phyloP scores from a whole-genome alignment of 2,329 filamentous ascomycete genomes.

The Fusarium incarnatum region DNA sequence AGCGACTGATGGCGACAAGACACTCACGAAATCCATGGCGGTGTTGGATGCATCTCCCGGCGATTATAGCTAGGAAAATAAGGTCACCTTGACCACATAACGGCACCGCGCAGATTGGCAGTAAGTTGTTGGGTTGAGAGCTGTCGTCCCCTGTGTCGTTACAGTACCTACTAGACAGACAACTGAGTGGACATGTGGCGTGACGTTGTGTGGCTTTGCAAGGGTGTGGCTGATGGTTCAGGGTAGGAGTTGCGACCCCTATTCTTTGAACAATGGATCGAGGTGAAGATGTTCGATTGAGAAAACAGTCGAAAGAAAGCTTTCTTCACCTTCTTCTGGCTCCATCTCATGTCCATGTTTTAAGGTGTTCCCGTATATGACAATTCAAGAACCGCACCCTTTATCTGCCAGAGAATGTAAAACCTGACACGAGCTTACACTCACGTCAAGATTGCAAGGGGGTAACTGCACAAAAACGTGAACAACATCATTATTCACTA shows the following conservation, averaged over 20 bases:
- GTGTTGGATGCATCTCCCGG: conserved; percentile 60
- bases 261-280: not conserved
- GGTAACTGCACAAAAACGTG: rapidly evolving
- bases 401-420: not conserved
- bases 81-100: conserved; percentile 38
- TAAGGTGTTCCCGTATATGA: not conserved
- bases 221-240: conserved; percentile 23
- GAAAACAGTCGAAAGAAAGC: not conserved
- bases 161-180: not conserved
- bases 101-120: conserved; percentile 30
- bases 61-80: conserved; percentile 24
- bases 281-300: not conserved
- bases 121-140: conserved; percentile 40
- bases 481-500: not conserved
- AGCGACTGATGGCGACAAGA: not conserved
- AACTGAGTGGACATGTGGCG: conserved; percentile 25
- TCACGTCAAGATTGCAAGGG: too few relatives aligned
- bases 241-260: conserved; percentile 24
- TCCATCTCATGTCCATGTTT: rapidly evolving
- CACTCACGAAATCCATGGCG: conserved; percentile 69
- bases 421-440: too few relatives aligned
- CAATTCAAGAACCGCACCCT: rapidly evolving
- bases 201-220: not conserved
- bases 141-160: conserved; percentile 32
- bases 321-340: not conserved